Base-by-base conservation (phyloP, 257 asterid species). In the Solanum sejunctum region DNA sequence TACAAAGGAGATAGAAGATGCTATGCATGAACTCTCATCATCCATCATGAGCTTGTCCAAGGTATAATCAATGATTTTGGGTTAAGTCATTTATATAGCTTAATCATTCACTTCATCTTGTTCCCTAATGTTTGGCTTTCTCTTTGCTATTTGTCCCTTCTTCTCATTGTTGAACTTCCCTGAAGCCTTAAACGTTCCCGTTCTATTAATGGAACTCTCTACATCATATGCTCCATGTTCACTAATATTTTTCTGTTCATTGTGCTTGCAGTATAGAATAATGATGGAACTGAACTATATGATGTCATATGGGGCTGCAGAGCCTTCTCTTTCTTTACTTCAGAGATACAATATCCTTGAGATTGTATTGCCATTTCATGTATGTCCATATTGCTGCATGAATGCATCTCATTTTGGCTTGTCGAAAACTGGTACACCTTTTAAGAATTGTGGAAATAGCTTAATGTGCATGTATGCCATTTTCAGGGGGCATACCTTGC, bases 301-400 rank as follows among this genome's bases (percentile, higher is more conserved):
- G 98, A 92, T 97, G 56, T 92, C 99, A 36, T 97, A 92, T 89
- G 99, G 99, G 85, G 98, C 99, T 82, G 98, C 98, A 36, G 98
- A 87, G 89, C 91, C 94, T 89, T 95, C 99, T 84, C 85, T 97
- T 77, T 85, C 86, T 88, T 86, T 95, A 91, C 98, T 97, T 85
- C 88, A 87, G 86, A 92, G 89, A 91, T 97, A 91, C 89, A 92
- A 86, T 64, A 84, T 97, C 85, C 97, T 97, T n/a, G 93, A 93
- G 86, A 89, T 92, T 61, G 85, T 97, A 87, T 90, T 96, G 64
- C 99, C 99, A n/a, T 90, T 93, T 89, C 97, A 97, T 54, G 99
- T 96, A 89, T 88, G 93, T 88, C 77, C 81, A n/a, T 85, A 83
- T 82, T 78, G 47, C 71, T 84, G 82, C 72, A 64, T 12, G 71